phyloP scores from a whole-genome alignment of 257 asterid species.

The Scutellaria barbata region DNA sequence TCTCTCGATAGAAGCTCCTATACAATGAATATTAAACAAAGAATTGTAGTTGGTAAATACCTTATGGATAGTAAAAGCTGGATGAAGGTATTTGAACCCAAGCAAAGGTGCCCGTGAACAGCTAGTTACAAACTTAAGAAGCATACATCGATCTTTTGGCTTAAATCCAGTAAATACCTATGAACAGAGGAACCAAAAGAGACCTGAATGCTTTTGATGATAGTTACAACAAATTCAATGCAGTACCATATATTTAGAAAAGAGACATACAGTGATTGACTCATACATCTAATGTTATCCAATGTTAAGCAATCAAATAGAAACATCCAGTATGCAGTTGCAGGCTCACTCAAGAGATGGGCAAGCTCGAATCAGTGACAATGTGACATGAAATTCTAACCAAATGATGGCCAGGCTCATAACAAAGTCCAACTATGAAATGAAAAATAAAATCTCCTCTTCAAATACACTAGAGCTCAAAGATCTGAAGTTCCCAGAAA shows the following conservation, averaged over 20 bases:
- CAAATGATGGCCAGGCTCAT: background rate
- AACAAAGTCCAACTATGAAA: background rate
- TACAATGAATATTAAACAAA: conserved; percentile 28
- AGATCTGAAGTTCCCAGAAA: background rate
- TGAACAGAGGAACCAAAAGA: conserved; percentile 31
- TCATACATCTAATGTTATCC: background rate
- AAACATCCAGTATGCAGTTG: background rate
- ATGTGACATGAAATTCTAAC: background rate
- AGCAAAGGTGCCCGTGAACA: conserved; percentile 97
- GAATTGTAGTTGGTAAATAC: conserved; percentile 44
- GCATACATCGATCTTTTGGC: conserved; percentile 89
- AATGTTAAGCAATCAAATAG: background rate
- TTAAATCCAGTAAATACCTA: conserved; percentile 82
- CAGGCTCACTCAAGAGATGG: background rate
- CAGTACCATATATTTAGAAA: background rate
- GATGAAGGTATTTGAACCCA: conserved; percentile 95
- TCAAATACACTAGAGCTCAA: conserved; percentile 1
- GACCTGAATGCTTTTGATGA: conserved; percentile 20
- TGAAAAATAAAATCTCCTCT: background rate
- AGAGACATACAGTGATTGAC: background rate
- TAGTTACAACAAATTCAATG: conserved; percentile 19
- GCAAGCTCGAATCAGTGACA: background rate
- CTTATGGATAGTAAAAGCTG: conserved; percentile 96
- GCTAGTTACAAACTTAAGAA: conserved; percentile 97
- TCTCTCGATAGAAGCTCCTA: conserved; percentile 11